These are phyloP conservation scores for Fereydounia khargensis DNA, from an alignment of 1,284 basidiomycete species.

Conservation along the genomic window DNA sequence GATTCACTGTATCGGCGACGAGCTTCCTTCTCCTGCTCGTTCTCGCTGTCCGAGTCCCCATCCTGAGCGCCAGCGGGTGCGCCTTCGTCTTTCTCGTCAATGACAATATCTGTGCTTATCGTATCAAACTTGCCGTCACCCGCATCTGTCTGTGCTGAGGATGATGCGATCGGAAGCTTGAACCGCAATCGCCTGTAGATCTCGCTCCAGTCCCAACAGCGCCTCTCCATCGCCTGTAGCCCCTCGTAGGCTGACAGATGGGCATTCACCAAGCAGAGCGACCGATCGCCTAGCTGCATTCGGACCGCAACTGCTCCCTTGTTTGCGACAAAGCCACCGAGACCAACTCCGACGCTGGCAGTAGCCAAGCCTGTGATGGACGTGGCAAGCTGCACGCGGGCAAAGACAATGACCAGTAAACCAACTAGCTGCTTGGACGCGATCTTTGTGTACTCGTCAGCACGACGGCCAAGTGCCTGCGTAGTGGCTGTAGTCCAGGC, in stretches of 20 bases:
- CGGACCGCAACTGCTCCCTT: slow-evolving; percentile 79
- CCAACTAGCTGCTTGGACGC: slow-evolving; percentile 39
- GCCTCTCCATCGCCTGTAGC: slow-evolving; percentile 28
- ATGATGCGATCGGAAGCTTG: too few species aligned
- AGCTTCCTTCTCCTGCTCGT: too few species aligned
- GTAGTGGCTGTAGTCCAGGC: slow-evolving; percentile 16
- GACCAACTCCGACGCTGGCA: slow-evolving; percentile 24
- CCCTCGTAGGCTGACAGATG: slow-evolving; percentile 74
- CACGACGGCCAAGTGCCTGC: slow-evolving; percentile 11
- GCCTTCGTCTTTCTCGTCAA: too few species aligned
- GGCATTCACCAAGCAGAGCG: slow-evolving; percentile 89
- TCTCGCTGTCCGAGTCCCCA: too few species aligned
- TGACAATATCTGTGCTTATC: too few species aligned
- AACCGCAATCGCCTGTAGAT: slow-evolving; percentile 29
- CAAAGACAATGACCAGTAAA: slow-evolving; percentile 25
- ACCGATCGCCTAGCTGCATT: slow-evolving; percentile 81
- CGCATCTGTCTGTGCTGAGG: too few species aligned
- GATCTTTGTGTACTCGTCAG: slow-evolving; percentile 11
- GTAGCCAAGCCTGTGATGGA: slow-evolving; percentile 14
- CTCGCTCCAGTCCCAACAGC: slow-evolving; percentile 39
- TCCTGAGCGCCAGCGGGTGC: too few species aligned
- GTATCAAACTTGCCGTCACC: too few species aligned
- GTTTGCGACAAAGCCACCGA: slow-evolving; percentile 37
- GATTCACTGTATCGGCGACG: too few species aligned
- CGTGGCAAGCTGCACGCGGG: slow-evolving; percentile 1